Evolutionary conservation across 768 basidiomycete genomes (phyloP).

Genomic region (Gymnopilus junonius): DNA sequence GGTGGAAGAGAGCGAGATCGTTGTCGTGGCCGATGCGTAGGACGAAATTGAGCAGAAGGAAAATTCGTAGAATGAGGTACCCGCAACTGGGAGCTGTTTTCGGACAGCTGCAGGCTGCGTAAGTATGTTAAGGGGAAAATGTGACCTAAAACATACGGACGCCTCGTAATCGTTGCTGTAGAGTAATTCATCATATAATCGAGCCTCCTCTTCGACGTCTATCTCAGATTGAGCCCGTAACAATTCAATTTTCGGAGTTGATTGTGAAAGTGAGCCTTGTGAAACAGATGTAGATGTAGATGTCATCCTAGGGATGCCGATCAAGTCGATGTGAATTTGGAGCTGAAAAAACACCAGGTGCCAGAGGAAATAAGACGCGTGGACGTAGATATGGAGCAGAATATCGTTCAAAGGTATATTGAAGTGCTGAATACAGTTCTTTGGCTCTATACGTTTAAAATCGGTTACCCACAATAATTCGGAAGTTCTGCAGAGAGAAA

Average conservation of each 20-base stretch:
- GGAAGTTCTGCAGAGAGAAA: too few species aligned
- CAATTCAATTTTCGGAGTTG: conserved; percentile 53
- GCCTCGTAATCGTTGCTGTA: conserved; percentile 22
- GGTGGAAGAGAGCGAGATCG: conserved; percentile 27
- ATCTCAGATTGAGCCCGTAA: conserved; percentile 49
- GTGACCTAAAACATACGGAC: background rate
- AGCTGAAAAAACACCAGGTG: background rate
- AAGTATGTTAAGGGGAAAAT: background rate
- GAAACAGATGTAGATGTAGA: background rate
- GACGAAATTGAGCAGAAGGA: background rate
- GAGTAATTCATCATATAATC: conserved; percentile 64
- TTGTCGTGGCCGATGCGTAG: background rate
- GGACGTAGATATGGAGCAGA: background rate
- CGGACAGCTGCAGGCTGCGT: conserved; percentile 6
- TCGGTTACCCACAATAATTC: too few species aligned
- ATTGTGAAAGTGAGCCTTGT: conserved; percentile 51
- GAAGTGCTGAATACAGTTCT: background rate
- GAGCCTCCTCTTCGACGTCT: conserved; percentile 70
- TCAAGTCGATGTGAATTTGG: background rate
- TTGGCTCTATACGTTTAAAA: background rate
- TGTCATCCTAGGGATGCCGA: background rate
- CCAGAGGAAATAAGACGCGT: background rate
- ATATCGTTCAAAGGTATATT: background rate
- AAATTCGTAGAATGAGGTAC: background rate
- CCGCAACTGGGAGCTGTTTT: background rate